Base-by-base conservation (phyloP, 176 grass and related monocot genomes). In the Urochloa ruziziensis region DNA sequence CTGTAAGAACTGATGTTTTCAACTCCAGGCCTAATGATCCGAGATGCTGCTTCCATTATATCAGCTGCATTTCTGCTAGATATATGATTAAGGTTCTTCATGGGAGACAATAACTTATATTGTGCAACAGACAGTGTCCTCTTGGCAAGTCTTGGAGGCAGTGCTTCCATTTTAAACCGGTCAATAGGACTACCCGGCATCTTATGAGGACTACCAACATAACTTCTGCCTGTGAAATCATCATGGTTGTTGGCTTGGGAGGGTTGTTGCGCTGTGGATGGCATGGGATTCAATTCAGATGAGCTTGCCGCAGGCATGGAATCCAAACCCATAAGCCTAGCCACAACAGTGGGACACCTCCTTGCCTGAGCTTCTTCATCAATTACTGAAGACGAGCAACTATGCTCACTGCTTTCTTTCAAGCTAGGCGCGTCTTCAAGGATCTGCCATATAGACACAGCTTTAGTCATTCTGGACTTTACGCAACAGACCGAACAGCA, bases 251-350 rank as follows among this genome's bases (percentile, higher is more conserved):
- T 88, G 24, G 65, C 70, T 76, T 54, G 56, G 62, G 81, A 42
- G 57, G 85, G 47, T 33, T 46, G 56, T 19, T 80, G 80, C 18
- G 75, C 58, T 2, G 77, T 58, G 39, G 84, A 81, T 42, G 78
- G 75, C 21, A 66, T 56, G 17, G 89, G 80, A 73, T 78, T 82
- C 29, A 91, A 63, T 46, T 82, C 87, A 18, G 85, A 83, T 81
- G 82, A 44, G 66, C 79, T 86, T 81, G 84, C 67, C 1, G 51
- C 47, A 19, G 96, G 96, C 85, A 99, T 96, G 18, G 89, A 94
- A 62, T 96, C 87, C 85, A 99, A 85, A 80, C 96, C 96, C 96
- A 99, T 96, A 80, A 99, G 91, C 77, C 93, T 86, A 44, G 93
- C 93, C 24, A 99, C 96, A 4, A 96, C 91, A 48, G 93, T 91